phyloP scores from a whole-genome alignment of 768 basidiomycete genomes.

The Fibroporia radiculosa region DNA sequence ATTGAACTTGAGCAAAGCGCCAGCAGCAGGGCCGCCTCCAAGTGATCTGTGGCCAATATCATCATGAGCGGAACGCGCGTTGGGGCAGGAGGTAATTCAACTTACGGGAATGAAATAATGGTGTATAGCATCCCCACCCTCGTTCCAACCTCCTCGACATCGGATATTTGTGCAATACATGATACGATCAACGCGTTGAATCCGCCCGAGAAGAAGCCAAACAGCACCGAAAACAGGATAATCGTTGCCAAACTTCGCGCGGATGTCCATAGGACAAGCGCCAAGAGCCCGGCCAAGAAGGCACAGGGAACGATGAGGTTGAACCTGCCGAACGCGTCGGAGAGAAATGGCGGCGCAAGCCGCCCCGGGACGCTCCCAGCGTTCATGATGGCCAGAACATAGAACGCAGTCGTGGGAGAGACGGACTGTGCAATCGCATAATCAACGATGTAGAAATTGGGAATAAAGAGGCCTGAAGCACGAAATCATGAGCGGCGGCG shows the following conservation, averaged over 20 bases:
- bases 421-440: slow-evolving; percentile 40
- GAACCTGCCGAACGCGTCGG: slow-evolving; percentile 59
- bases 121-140: slow-evolving; percentile 60
- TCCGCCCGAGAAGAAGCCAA: slow-evolving; percentile 61
- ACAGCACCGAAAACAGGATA: slow-evolving; percentile 44
- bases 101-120: slow-evolving; percentile 64
- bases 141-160: slow-evolving; percentile 48
- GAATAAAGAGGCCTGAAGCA: slow-evolving; percentile 55
- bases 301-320: slow-evolving; percentile 60
- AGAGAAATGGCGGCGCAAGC: slow-evolving; percentile 52
- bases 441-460: slow-evolving; percentile 62
- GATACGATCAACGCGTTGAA: slow-evolving; percentile 63
- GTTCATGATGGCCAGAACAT: slow-evolving; percentile 60
- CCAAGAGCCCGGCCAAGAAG: slow-evolving; percentile 53
- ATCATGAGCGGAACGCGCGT: neutral
- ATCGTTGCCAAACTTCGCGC: slow-evolving; percentile 32
- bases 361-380: slow-evolving; percentile 61
- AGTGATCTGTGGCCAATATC: slow-evolving; percentile 42
- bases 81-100: slow-evolving; percentile 14
- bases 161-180: slow-evolving; percentile 60
- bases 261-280: slow-evolving; percentile 51
- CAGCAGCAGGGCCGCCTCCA: slow-evolving; percentile 57
- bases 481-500: neutral
- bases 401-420: slow-evolving; percentile 35
- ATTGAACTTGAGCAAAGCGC: slow-evolving; percentile 40